Base-by-base conservation (phyloP, 352 stramenopile species). In the Pythium utonaiense region DNA sequence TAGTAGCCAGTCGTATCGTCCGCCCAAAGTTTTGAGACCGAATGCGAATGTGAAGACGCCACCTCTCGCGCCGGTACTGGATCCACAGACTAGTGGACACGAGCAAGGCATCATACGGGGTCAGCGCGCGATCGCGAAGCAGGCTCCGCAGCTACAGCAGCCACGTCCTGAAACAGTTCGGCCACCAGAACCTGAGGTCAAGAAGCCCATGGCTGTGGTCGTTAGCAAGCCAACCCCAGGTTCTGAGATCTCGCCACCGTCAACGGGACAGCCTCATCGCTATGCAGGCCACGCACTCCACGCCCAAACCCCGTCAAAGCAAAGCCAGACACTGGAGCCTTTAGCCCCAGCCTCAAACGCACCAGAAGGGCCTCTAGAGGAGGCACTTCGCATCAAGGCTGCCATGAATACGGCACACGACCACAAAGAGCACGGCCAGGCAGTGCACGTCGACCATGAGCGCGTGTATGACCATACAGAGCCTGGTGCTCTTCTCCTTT, bases 391-490 rank as follows among this genome's bases (percentile, higher is more conserved):
- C 10, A 57, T 57, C 27, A 48, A 41, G 28, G 24, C 57, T 9
- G 57, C 57, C 10, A 33, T 63, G 7, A 47, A 63, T 12, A n/a
- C 17, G 3, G 47, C 44, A 6, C 36, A 49, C 33, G 16, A n/a
- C 3, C 27, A 40, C 6, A 25, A 47, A 10, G 5, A 14, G 8
- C 47, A 53, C 4, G 25, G 28, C 16, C 14, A 16, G 24, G 21
- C 3, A 0, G 27, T 44, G 12, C 27, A 17, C 16, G 9, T 10
- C 13, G 21, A 21, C 1, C 24, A 49, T 12, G 44, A 62, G 2
- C 55, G 16, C 19, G 13, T 53, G n/a, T 49, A 49, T 30, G 33
- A 55, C 14, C 45, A 55, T 19, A 49, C 45, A 17, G 55, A 61
- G 17, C 17, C 27, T 24, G 47, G 19, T 14, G 17, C 14, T 21